Base-by-base conservation (phyloP, 129 eudicot species). In the Artemisia tridentata region DNA sequence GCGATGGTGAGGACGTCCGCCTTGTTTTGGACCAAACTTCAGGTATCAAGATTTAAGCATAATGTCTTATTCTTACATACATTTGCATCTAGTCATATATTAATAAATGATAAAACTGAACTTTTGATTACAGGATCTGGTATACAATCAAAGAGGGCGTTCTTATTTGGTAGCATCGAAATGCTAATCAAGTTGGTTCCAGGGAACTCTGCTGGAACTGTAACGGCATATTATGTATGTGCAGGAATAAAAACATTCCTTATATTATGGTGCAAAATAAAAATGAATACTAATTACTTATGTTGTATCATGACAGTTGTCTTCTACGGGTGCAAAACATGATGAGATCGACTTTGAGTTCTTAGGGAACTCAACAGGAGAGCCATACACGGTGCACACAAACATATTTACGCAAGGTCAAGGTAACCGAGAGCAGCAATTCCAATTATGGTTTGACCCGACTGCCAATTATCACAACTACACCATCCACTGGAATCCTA, bases 331-430 rank as follows among this genome's bases (percentile, higher is more conserved):
- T 31, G 75, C 72, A 43, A 73, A 73, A 10, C 95, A 90, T 17
- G 91, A 87, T 17, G 97, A 87, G 63, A 83, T 87, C 20, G 95
- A 87, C 81, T 90, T 90, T 29, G 96, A 90, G 89, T 90, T 90
- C 72, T 76, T 90, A 34, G 97, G 97, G 5, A 90, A 87, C 76
- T 71, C 75, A 15, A 68, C 88, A 41, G 86, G 91, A 53, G 75
- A 90, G 46, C 96, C 96, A 18, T 87, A 87, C 79, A 79, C 79
- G 25, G 70, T 90, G 63, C 95, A 90, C 82, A 90, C 96, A 8
- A 90, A 90, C 66, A 70, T 90, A 13, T 86, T 13, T 23, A 82
- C 88, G 11, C 84, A 80, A 80, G 95, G 96, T 67, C 69, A 31
- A 46, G 96, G 88, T 41, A 81, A 82, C 76, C 63, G 86, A 62